phyloP scores from a whole-genome alignment of 179 eudicot species.

The Heliamphora pulchella region DNA sequence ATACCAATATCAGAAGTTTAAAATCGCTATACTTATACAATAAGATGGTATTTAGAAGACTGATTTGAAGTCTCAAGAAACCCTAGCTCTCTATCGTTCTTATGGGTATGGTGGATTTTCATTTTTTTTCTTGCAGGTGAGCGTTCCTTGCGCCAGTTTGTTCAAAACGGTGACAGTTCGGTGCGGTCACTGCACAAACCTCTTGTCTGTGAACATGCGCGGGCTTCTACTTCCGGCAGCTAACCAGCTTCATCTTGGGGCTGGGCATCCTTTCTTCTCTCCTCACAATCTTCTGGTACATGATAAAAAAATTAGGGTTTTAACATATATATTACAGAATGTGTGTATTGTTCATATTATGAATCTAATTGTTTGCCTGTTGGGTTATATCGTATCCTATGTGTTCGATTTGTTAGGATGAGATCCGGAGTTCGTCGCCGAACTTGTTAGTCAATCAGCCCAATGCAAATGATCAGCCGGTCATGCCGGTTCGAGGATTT shows the following conservation, averaged over 20 bases:
- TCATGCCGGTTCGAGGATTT: constrained; percentile 33
- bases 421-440: constrained; percentile 38
- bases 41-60: too few relatives aligned
- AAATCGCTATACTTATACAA: not conserved
- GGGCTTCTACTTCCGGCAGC: constrained; percentile 39
- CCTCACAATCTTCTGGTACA: constrained; percentile 57
- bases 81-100: too few relatives aligned
- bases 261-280: constrained; percentile 42
- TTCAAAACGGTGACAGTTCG: constrained; percentile 89
- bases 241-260: constrained; percentile 39
- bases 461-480: constrained; percentile 22
- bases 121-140: constrained; percentile 46
- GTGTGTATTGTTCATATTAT: not conserved
- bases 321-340: not conserved
- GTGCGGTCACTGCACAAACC: constrained; percentile 90
- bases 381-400: not conserved
- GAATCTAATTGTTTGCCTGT: not conserved
- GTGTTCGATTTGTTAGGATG: constrained; percentile 35
- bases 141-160: constrained; percentile 89
- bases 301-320: not conserved
- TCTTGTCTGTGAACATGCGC: constrained; percentile 79
- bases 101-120: too few relatives aligned
- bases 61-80: too few relatives aligned
- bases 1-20: not conserved
- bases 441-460: constrained; percentile 49